Conservation (phyloP, 176 grass and related monocot genomes). For the Elymus sibiricus region DNA sequence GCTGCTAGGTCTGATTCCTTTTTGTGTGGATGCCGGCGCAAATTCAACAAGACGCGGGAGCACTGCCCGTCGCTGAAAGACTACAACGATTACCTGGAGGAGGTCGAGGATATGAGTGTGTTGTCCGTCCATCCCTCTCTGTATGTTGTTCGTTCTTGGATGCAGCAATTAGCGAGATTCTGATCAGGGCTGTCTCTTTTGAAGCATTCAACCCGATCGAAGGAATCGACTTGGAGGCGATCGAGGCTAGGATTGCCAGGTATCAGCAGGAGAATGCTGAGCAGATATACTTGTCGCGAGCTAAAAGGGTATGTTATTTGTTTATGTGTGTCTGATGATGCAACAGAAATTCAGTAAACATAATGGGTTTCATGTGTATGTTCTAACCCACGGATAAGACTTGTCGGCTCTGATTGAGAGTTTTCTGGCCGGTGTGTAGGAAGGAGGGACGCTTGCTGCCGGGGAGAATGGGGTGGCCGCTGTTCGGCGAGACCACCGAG, state of each 20-base stretch:
- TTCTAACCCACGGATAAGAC: too few species aligned
- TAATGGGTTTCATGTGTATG: too few species aligned
- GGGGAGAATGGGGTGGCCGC: too few species aligned
- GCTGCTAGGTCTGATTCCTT: neutral
- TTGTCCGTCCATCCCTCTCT: too few species aligned
- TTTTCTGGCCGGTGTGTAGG: conserved; percentile 35
- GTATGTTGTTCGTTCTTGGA: too few species aligned
- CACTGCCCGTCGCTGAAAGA: conserved; percentile 78
- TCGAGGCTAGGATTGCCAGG: conserved; percentile 74
- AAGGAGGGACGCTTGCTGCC: too few species aligned
- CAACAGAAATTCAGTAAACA: too few species aligned
- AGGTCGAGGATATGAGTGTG: conserved; percentile 96
- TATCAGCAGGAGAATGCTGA: conserved; percentile 80
- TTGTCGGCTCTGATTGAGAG: neutral
- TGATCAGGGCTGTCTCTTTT: too few species aligned
- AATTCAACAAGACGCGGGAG: conserved; percentile 84
- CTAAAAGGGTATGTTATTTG: conserved; percentile 75
- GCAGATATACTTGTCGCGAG: conserved; percentile 67
- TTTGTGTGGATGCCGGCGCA: conserved; percentile 20
- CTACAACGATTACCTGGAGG: conserved; percentile 96
- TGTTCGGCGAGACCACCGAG: too few species aligned
- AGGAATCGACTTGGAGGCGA: conserved; percentile 63
- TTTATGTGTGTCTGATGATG: too few species aligned
- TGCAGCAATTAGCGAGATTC: too few species aligned
- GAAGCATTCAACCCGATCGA: conserved; percentile 75